Evolutionary conservation across 441 rosid species (phyloP), one percentile per base, ranked within the genome.

Genomic region (Croton setiger): DNA sequence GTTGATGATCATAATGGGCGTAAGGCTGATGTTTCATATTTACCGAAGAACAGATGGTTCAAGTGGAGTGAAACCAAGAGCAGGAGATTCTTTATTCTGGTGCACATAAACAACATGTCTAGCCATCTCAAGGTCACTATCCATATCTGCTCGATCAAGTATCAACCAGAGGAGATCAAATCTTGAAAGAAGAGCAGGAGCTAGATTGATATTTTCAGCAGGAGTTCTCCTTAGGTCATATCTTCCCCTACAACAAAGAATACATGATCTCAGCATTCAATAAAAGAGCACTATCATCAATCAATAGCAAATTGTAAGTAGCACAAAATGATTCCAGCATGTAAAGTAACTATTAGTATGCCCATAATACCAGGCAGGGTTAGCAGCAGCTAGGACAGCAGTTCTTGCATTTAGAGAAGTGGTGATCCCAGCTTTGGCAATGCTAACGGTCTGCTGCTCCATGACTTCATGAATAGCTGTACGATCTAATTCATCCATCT

Each of bases 401-500:
- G 98, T 96, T 83, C 99, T 87, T 70, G 98, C 99, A 69, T 96
- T 93, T 72, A 96, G 76, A 39, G 99, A 93, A n/a, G 99, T 96
- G 45, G 98, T 93, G 64, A 96, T 93, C 79, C 99, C 99, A 76
- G 99, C 99, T 85, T 96, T 96, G 15, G 99, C 99, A 76, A 96
- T 96, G 87, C 99, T 96, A 52, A 96, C 99, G 67, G 99, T 93
- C 83, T 96, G 99, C 86, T 93, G 98, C 84, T 91, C 98, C 98
- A 93, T 96, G 64, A 96, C 99, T 78, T 96, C 99, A 73, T 96
- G 99, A 72, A 96, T 96, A 31, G 99, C 96, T 48, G 99, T 96
- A 63, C 99, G 95, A 83, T 96, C 99, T 31, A 90, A 93, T 79
- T 96, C 99, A 71, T 96, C 99, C 98, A 96, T 96, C 88, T 96